phyloP scores from a whole-genome alignment of 73 alveolate genomes.

The Paramecium bursaria region DNA sequence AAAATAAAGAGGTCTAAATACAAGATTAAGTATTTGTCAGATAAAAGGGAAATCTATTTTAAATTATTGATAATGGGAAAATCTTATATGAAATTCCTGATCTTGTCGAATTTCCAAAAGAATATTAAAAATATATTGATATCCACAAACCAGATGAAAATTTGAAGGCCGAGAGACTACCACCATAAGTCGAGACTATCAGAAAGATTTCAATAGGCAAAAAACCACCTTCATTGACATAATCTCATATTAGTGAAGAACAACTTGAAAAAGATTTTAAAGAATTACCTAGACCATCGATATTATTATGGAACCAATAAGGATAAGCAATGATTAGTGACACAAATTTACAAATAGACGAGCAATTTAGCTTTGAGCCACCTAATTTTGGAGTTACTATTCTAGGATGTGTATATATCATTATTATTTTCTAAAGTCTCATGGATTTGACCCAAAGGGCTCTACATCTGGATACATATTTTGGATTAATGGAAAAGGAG shows the following conservation, averaged over 20 bases:
- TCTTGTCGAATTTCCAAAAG: conserved; percentile 58
- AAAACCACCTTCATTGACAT: conserved; percentile 58
- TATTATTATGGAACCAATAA: conserved; percentile 40
- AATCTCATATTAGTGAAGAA: conserved; percentile 21
- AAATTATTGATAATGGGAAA: conserved; percentile 49
- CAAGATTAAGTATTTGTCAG: conserved; percentile 38
- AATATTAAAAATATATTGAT: conserved; percentile 24
- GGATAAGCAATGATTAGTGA: conserved; percentile 18
- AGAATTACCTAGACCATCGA: conserved; percentile 13
- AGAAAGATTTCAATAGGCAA: conserved; percentile 37
- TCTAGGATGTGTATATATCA: conserved; percentile 45
- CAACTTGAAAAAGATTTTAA: conserved; percentile 32
- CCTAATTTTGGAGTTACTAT: conserved; percentile 71
- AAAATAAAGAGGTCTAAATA: conserved; percentile 22
- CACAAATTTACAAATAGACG: conserved; percentile 22
- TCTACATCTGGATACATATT: conserved; percentile 67
- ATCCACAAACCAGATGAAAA: conserved; percentile 23
- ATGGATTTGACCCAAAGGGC: conserved; percentile 72
- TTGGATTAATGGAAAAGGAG: conserved; percentile 71
- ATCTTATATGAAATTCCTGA: conserved; percentile 40
- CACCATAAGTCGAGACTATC: not conserved
- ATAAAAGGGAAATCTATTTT: conserved; percentile 11
- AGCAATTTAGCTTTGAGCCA: conserved; percentile 29
- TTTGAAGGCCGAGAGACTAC: conserved; percentile 26
- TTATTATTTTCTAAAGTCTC: not conserved